These are phyloP conservation scores for Plasmodium chabaudi DNA, from an alignment of 169 alveolate genomes.

Conservation along the genomic window DNA sequence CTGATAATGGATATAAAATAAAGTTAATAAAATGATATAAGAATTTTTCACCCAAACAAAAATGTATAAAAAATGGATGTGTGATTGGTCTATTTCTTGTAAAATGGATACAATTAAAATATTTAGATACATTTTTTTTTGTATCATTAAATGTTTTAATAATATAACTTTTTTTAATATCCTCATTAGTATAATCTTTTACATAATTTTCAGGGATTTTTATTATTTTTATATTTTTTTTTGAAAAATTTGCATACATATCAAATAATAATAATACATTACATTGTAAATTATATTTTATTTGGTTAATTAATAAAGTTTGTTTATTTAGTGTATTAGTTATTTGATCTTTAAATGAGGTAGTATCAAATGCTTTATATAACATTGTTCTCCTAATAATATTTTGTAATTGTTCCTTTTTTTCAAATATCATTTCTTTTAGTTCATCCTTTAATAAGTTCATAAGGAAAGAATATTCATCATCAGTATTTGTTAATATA, in stretches of 20 bases:
- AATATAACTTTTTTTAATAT: constrained; percentile 9
- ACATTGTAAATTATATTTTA: constrained; percentile 34
- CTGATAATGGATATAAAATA: constrained; percentile 58
- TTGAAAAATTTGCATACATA: constrained; percentile 35
- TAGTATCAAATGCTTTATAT: constrained; percentile 23
- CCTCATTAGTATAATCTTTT: constrained; percentile 37
- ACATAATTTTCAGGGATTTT: constrained; percentile 29
- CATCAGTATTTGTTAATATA: constrained; percentile 44
- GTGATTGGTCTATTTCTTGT: constrained; percentile 73
- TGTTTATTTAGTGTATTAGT: constrained; percentile 44
- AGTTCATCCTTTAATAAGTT: constrained; percentile 37
- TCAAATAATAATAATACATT: constrained; percentile 26
- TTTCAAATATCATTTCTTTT: constrained; percentile 55
- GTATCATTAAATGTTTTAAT: constrained; percentile 45
- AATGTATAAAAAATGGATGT: constrained; percentile 70
- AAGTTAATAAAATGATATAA: constrained; percentile 51
- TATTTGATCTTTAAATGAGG: constrained; percentile 56
- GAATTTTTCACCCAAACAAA: constrained; percentile 53
- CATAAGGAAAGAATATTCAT: constrained; percentile 64
- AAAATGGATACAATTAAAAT: constrained; percentile 54
- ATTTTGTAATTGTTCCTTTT: constrained; percentile 66
- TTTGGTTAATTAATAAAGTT: constrained; percentile 24
- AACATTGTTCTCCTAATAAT: constrained; percentile 21
- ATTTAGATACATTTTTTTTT: constrained; percentile 39
- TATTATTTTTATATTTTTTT: constrained; percentile 48